Evolutionary conservation across 441 rosid genomes (phyloP), one percentile per base, ranked within the genome.

Genomic region (Adansonia gregorii): DNA sequence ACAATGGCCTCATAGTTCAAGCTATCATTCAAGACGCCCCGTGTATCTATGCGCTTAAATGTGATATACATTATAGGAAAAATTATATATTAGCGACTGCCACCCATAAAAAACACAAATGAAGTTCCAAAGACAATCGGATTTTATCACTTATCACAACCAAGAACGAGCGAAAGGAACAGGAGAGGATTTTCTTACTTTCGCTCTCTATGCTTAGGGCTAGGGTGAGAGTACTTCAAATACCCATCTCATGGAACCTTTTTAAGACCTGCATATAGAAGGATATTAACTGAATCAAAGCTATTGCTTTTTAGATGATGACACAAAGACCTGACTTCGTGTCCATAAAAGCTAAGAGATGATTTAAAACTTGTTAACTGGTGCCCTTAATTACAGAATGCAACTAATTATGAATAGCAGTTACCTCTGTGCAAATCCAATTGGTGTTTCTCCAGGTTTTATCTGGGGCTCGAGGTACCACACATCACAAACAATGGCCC

Each of bases 161-260:
- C 7, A 20, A 15, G 61, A 59, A n/a, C 41, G 17, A 55, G 39
- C 55, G 35, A 43, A 65, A 17, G 48, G 72, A 73, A 56, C 10
- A 15, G 22, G 9, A 72, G 51, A 72, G n/a, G 69, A 48, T 74
- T 60, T 69, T 83, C 94, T 88, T 96, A 96, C 99, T 96, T 96
- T 82, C 83, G 85, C 83, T 96, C 98, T 76, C 94, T 90, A 75
- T 94, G 99, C 81, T 93, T 96, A n/a, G 98, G 91, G 88, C 98
- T 93, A 31, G 99, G 99, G 51, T 93, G 89, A 8, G 98, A 87
- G 65, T 94, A 91, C 86, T 96, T 96, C 82, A 96, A 82, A 84
- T 94, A 96, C 79, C 99, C 98, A 85, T 96, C 99, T 98, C 99
- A 94, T 39, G 97, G 98, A 76, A 96, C 99, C 86, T 88, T 96